Base-by-base conservation (phyloP, 352 stramenopile genomes). In the Globisporangium iwayamae region DNA sequence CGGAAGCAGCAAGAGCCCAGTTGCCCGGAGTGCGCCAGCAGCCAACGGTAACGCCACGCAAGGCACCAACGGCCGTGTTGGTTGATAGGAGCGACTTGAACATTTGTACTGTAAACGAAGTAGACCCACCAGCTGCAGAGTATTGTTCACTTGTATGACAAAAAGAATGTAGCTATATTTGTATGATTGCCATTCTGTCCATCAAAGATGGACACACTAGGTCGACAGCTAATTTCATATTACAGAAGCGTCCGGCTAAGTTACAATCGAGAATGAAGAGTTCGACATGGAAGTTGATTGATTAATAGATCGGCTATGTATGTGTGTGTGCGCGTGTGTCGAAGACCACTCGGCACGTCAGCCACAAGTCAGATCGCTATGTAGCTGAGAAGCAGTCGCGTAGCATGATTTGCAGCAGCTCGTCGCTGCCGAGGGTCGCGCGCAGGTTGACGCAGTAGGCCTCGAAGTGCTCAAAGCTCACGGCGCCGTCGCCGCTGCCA, bases 381-480 rank as follows among this genome's bases (percentile, higher is more conserved):
- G 30, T 20, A 10, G 20, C 22, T 6, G 11, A 9, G 57, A 90
- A 90, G 70, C 81, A 90, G 46, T 90, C 78, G 56, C 79, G 81
- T 4, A 90, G 63, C 48, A 88, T 43, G 47, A 90, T 32, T 32
- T 85, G 75, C 67, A 90, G 63, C 60, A 81, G 50, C 39, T 87
- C 75, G 62, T 90, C 81, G 34, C 73, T 85, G 30, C 73, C 70
- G 18, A 84, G 55, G 18, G 73, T 79, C 47, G 76, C 81, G 50
- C 76, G 78, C 59, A 85, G 66, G 62, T 87, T 78, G 22, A 79
- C 66, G 32, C 78, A 87, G 66, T 85, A 91, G 36, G 56, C 55
- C 51, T 90, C 80, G 63, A 93, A 88, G 66, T 87, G 78, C 59
- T 90, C 79, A 48, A 86, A 74, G 34, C 70, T 36, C 4, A 93